phyloP scores from a whole-genome alignment of 306 rosid species.

The Benincasa hispida region DNA sequence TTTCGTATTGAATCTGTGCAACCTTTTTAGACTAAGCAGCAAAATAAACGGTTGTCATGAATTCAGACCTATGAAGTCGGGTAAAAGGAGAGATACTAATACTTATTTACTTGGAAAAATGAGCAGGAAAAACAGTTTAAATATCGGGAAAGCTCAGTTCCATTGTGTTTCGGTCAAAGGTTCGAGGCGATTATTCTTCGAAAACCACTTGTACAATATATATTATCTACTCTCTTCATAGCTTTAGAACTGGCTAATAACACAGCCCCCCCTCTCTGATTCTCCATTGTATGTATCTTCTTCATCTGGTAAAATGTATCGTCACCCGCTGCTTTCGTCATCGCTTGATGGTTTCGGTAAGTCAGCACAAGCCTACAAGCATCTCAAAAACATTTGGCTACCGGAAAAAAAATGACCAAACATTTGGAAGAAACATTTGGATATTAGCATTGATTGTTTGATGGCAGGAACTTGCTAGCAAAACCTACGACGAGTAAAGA shows the following conservation, averaged over 20 bases:
- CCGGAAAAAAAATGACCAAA: neutral
- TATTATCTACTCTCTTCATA: conserved; percentile 18
- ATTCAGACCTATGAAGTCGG: neutral
- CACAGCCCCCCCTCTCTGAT: conserved; percentile 19
- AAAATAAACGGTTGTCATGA: neutral
- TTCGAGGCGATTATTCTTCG: conserved; percentile 26
- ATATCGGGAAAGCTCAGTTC: conserved; percentile 8
- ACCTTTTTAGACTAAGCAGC: neutral
- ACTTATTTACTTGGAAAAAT: neutral
- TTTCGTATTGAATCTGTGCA: neutral
- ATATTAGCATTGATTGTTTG: neutral
- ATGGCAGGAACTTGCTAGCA: neutral
- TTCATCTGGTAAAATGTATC: neutral
- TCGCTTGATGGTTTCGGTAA: neutral
- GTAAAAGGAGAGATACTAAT: neutral
- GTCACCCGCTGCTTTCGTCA: neutral
- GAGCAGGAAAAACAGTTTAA: neutral
- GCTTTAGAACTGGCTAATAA: conserved; percentile 23
- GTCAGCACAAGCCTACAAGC: neutral
- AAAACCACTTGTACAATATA: conserved; percentile 17
- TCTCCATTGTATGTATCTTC: conserved; percentile 9
- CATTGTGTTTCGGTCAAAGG: conserved; percentile 18
- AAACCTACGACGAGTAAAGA: neutral
- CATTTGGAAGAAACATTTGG: neutral
- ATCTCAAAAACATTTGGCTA: conserved; percentile 4